phyloP scores from a whole-genome alignment of 176 grass and related monocot genomes.

The Oryza nivara region DNA sequence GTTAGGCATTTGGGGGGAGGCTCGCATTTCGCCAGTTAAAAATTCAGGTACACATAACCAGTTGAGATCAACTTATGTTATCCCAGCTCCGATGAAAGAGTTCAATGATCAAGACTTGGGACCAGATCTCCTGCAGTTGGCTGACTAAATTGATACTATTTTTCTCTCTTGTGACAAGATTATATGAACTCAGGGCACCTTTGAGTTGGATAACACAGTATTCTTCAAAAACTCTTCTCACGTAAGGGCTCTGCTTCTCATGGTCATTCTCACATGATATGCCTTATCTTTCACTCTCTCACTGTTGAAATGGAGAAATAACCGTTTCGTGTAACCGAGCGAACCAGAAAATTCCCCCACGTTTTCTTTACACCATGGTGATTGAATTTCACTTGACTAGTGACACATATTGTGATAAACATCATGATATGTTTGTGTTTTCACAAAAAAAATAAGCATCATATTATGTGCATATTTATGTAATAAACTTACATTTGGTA shows the following conservation, averaged over 20 bases:
- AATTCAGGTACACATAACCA: too few species aligned
- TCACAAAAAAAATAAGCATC: too few species aligned
- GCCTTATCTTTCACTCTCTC: too few species aligned
- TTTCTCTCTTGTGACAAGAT: slow-evolving; percentile 86
- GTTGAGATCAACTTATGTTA: slow-evolving; percentile 49
- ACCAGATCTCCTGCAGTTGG: slow-evolving; percentile 47
- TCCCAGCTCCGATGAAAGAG: slow-evolving; percentile 62
- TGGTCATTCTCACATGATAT: neutral
- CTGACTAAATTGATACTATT: too few species aligned
- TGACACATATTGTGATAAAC: too few species aligned
- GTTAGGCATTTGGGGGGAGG: slow-evolving; percentile 60
- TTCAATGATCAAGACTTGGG: slow-evolving; percentile 66
- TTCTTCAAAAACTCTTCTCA: slow-evolving; percentile 62
- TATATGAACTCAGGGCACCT: slow-evolving; percentile 72
- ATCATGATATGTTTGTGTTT: too few species aligned
- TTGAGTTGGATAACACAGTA: slow-evolving; percentile 74
- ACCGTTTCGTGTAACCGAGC: too few species aligned
- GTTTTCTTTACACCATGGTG: too few species aligned
- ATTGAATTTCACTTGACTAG: too few species aligned
- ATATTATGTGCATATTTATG: neutral
- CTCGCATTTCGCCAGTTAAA: slow-evolving; percentile 66
- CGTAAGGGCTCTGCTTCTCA: slow-evolving; percentile 29
- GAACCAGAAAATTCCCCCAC: too few species aligned
- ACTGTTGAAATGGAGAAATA: too few species aligned
- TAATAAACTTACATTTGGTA: neutral